Percentiles rank a stretch among this genome's conserved stretches.
Evolutionary conservation across 1,284 basidiomycete genomes (phyloP).

Genomic region (Puccinia novopanici): DNA sequence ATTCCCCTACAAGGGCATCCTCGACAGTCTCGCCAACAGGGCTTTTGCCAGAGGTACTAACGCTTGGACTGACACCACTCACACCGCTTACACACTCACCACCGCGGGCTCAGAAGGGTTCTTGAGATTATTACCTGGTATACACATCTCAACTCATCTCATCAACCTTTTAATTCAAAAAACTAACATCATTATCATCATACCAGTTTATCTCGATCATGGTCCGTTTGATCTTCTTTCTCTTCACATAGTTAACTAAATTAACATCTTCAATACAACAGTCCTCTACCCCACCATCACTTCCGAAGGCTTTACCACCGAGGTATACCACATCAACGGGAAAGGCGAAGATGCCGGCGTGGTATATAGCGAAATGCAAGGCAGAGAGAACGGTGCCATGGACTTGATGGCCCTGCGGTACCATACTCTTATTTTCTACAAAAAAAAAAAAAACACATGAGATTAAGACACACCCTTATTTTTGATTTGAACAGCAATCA

Average conservation of each 20-base stretch:
- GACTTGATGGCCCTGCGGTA: slow-evolving; percentile 86
- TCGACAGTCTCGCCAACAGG: slow-evolving; percentile 95
- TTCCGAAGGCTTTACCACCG: slow-evolving; percentile 84
- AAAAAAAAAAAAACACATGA: background rate
- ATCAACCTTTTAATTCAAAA: background rate
- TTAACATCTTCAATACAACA: background rate
- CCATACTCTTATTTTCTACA: too few relatives aligned
- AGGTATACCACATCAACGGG: slow-evolving; percentile 82
- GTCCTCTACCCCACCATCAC: slow-evolving; percentile 95
- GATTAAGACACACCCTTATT: slow-evolving; percentile 46
- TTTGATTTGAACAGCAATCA: slow-evolving; percentile 66
- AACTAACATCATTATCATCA: background rate
- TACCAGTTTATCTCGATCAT: slow-evolving; percentile 84
- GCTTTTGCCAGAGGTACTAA: slow-evolving; percentile 84
- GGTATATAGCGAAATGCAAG: slow-evolving; percentile 98
- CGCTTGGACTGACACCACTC: slow-evolving; percentile 66
- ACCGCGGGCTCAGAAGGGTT: slow-evolving; percentile 97
- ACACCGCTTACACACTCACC: slow-evolving; percentile 84
- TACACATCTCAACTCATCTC: slow-evolving; percentile 52
- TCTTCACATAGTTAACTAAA: background rate
- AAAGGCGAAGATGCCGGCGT: slow-evolving; percentile 92
- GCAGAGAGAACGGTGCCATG: slow-evolving; percentile 84
- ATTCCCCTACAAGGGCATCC: slow-evolving; percentile 83
- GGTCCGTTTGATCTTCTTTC: slow-evolving; percentile 14
- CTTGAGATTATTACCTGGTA: slow-evolving; percentile 77